These are phyloP conservation scores for Lecanicillium sp. DNA, from an alignment of 2,329 filamentous ascomycete genomes.

Conservation along the genomic window DNA sequence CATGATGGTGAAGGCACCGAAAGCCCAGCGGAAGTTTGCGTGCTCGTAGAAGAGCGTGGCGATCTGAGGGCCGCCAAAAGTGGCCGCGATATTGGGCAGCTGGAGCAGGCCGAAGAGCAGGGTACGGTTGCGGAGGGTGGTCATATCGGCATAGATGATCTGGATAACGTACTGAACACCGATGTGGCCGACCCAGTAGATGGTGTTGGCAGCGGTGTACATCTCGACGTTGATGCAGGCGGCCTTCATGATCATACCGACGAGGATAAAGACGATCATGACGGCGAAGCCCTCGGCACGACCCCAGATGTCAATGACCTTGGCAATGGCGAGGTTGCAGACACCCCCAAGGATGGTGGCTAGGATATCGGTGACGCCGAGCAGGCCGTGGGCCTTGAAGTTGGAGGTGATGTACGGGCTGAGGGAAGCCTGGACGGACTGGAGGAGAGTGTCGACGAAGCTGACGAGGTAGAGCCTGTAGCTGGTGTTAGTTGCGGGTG, in stretches of 20 bases:
- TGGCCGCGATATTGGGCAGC: slow-evolving; percentile 39
- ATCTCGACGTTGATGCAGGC: slow-evolving; percentile 50
- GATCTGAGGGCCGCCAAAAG: slow-evolving; percentile 38
- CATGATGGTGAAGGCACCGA: slow-evolving; percentile 59
- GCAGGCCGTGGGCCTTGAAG: slow-evolving; percentile 57
- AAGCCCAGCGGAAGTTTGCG: slow-evolving; percentile 42
- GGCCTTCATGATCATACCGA: slow-evolving; percentile 59
- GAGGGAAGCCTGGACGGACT: slow-evolving; percentile 40
- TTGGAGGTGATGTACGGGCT: slow-evolving; percentile 60
- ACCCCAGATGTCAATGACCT: slow-evolving; percentile 44
- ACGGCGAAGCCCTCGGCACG: slow-evolving; percentile 40
- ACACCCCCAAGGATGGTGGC: slow-evolving; percentile 39
- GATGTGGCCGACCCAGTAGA: slow-evolving; percentile 55
- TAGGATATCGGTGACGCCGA: slow-evolving; percentile 60
- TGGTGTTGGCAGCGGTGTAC: slow-evolving; percentile 55
- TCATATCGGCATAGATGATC: slow-evolving; percentile 40
- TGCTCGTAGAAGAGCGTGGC: slow-evolving; percentile 33
- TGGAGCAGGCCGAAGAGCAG: slow-evolving; percentile 36
- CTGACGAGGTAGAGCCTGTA: slow-evolving; percentile 34
- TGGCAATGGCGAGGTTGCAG: slow-evolving; percentile 37
- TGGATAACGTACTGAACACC: slow-evolving; percentile 35
- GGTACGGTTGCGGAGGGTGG: slow-evolving; percentile 36
- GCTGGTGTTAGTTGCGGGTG: not conserved
- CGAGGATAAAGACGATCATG: slow-evolving; percentile 37
- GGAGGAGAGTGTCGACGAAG: slow-evolving; percentile 32